Percentiles rank a stretch among this genome's conserved stretches.
These are phyloP conservation scores for Tagetes patula DNA, from an alignment of 129 eudicot genomes.

Conservation along the genomic window DNA sequence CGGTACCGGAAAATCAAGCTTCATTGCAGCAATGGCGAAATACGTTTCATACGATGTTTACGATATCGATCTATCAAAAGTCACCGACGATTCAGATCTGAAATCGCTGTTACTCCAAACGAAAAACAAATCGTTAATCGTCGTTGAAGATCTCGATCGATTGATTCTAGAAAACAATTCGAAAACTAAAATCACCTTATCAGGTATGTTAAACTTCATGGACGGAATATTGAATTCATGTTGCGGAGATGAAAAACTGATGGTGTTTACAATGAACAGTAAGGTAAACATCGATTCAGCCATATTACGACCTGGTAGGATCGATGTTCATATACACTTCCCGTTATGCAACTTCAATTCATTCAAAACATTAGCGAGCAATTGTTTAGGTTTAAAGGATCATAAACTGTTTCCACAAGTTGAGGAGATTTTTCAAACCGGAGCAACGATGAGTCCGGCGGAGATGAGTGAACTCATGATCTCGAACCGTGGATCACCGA, in stretches of 20 bases:
- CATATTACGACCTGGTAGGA: constrained; percentile 69
- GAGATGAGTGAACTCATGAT: constrained; percentile 83
- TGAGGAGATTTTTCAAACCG: constrained; percentile 23
- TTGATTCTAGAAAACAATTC: constrained; percentile 8
- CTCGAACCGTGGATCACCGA: constrained; percentile 71
- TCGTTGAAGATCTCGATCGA: constrained; percentile 65
- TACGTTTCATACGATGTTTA: constrained; percentile 53
- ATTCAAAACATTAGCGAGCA: constrained; percentile 57
- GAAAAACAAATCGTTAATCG: constrained; percentile 41
- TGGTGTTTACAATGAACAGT: constrained; percentile 73
- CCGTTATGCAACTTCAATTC: constrained; percentile 72
- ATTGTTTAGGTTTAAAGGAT: constrained; percentile 66
- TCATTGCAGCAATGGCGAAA: constrained; percentile 50
- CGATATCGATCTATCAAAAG: constrained; percentile 51
- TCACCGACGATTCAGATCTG: constrained; percentile 57
- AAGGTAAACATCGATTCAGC: constrained; percentile 60
- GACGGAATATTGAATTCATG: constrained; percentile 68
- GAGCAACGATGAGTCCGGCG: constrained; percentile 71
- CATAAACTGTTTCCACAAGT: constrained; percentile 35
- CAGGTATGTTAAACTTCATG: constrained; percentile 82
- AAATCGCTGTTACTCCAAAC: constrained; percentile 53
- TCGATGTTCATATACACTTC: constrained; percentile 69
- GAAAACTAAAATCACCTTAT: constrained; percentile 32
- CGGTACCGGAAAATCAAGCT: constrained; percentile 38
- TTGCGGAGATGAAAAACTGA: constrained; percentile 51